These are phyloP conservation scores for Bauhinia variegata DNA, from an alignment of 306 rosid genomes.

Conservation along the genomic window DNA sequence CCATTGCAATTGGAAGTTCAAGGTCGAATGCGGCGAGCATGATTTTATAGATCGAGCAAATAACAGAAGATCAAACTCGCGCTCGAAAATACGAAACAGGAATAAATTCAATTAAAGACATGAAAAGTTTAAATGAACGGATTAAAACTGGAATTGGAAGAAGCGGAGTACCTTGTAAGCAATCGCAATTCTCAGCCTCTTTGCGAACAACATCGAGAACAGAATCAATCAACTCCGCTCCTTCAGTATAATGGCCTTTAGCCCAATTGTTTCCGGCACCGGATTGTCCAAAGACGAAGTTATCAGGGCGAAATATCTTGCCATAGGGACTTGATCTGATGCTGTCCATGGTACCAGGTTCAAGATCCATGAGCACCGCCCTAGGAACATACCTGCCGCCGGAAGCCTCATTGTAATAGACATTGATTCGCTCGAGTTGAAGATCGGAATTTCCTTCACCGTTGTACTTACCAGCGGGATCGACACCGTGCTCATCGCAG, in stretches of 20 bases:
- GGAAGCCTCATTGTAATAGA: slow-evolving; percentile 87
- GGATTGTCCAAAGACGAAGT: slow-evolving; percentile 90
- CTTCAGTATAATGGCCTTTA: slow-evolving; percentile 91
- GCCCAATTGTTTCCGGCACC: slow-evolving; percentile 98
- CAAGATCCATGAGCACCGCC: slow-evolving; percentile 95
- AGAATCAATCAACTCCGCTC: slow-evolving; percentile 87
- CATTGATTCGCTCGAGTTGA: slow-evolving; percentile 86
- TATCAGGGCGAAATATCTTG: slow-evolving; percentile 88
- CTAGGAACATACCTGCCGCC: slow-evolving; percentile 92
- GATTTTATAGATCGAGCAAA: no score
- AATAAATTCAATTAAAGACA: background rate
- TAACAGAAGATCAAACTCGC: no score
- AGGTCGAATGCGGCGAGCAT: no score
- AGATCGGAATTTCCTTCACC: slow-evolving; percentile 59
- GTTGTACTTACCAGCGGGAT: slow-evolving; percentile 68
- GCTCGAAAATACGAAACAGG: no score
- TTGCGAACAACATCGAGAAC: slow-evolving; percentile 93
- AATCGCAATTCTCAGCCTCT: slow-evolving; percentile 93
- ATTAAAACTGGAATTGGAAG: background rate
- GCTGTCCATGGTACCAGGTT: slow-evolving; percentile 95
- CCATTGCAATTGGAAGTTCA: background rate
- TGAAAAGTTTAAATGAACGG: background rate
- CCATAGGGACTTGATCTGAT: slow-evolving; percentile 94
- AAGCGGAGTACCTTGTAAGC: slow-evolving; percentile 70
- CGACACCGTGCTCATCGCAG: slow-evolving; percentile 91